Percentiles rank a stretch among this genome's conserved stretches.
phyloP scores from a whole-genome alignment of 2,329 filamentous ascomycete species.

The Elsinoe fawcettii region DNA sequence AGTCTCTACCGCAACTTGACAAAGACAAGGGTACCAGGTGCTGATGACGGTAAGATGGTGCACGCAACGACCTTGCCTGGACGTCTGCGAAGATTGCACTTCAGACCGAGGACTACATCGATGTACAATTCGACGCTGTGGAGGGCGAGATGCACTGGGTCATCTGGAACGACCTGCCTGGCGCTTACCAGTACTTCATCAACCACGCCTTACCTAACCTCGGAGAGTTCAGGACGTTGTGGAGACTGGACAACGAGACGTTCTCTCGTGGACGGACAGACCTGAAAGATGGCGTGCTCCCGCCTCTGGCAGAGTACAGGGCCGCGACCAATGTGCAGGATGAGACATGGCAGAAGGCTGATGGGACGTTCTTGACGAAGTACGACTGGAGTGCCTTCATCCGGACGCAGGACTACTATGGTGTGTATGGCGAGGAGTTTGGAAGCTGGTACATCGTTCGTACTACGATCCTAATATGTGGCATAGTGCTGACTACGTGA shows the following conservation, averaged over 20 bases:
- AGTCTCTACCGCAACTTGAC: conserved; percentile 14
- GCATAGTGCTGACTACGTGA: neutral
- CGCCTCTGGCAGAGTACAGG: conserved; percentile 37
- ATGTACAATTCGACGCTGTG: conserved; percentile 40
- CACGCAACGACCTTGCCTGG: conserved; percentile 41
- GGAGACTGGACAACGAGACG: conserved; percentile 42
- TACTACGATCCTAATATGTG: neutral
- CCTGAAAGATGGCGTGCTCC: conserved; percentile 40
- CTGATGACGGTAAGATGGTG: conserved; percentile 34
- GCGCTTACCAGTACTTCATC: conserved; percentile 51
- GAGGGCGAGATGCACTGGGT: conserved; percentile 49
- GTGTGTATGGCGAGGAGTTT: conserved; percentile 43
- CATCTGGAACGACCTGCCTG: conserved; percentile 41
- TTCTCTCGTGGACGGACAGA: conserved; percentile 43
- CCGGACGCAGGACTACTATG: conserved; percentile 39
- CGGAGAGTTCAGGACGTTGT: conserved; percentile 45
- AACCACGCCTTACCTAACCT: conserved; percentile 42
- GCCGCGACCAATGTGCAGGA: conserved; percentile 45
- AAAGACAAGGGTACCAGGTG: neutral
- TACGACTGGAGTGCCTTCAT: conserved; percentile 42
- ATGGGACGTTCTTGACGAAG: conserved; percentile 46
- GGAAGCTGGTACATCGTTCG: conserved; percentile 44
- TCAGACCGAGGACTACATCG: conserved; percentile 38
- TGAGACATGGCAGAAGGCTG: conserved; percentile 44
- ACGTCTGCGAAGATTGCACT: conserved; percentile 39